Evolutionary conservation across 345 rosid species (phyloP), one percentile per base, ranked within the genome.

Genomic region (Anacardium occidentale): DNA sequence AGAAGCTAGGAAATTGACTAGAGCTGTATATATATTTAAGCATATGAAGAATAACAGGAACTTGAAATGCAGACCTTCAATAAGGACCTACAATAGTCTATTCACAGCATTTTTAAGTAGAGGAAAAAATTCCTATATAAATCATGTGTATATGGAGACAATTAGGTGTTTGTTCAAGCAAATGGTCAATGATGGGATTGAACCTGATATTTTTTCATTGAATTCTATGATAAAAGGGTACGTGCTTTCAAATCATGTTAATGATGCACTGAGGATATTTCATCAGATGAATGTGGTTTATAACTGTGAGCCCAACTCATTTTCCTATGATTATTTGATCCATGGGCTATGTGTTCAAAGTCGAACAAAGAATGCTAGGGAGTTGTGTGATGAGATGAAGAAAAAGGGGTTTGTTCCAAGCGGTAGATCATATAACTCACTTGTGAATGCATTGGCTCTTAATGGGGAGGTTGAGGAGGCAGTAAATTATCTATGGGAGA

Each of bases 241-340:
- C 3, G 92, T 94, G 66, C 90, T 94, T 34, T 89, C 98, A 3
- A 91, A 90, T 64, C 98, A 91, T 55, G 91, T 94, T 22, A 94
- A 94, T 54, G 97, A 94, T 78, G 98, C 98, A 54, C 82, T 94
- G 24, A 88, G 98, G 68, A 83, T 94, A 77, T 94, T 94, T 80
- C 98, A 94, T 34, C 98, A 94, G 58, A 91, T 94, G 94, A 90
- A 83, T 53, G 88, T 80, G 44, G 87, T 90, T 20, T 94, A 94
- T 58, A 71, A 76, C 32, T 91, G 95, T 68, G 56, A 37, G 75
- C 97, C 98, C 4, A 94, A 91, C 71, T 80, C 96, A 45, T 91
- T 81, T 71, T 86, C 97, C 9, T 94, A 91, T 64, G 91, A 90
- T 80, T 90, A 89, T 87, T 72, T 94, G 75, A 87, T 94, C 68